Evolutionary conservation across 2,329 filamentous ascomycete species (phyloP).

Genomic region (Rugonectria rugulosa): DNA sequence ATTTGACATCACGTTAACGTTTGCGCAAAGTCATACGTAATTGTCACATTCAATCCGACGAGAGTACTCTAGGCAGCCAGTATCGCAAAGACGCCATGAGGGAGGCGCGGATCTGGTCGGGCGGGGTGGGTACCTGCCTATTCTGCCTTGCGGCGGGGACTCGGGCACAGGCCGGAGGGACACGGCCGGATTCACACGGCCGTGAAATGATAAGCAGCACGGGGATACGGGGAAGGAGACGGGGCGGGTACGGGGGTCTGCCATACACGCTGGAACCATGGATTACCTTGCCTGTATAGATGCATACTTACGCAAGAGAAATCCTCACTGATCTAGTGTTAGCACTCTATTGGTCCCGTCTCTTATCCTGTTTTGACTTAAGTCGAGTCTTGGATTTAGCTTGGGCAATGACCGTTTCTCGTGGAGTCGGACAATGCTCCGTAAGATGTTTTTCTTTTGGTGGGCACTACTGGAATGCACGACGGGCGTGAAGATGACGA

Average conservation of each 20-base stretch:
- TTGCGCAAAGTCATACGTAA: neutral
- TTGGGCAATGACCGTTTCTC: neutral
- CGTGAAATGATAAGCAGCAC: neutral
- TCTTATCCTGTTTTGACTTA: constrained; percentile 10
- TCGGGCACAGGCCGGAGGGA: constrained; percentile 1
- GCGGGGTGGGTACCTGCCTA: constrained; percentile 15
- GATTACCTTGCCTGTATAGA: no score
- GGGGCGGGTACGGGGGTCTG: neutral
- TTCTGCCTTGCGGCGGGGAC: constrained; percentile 22
- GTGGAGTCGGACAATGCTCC: constrained; percentile 6
- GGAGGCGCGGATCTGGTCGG: neutral
- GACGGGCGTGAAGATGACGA: neutral
- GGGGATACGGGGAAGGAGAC: neutral
- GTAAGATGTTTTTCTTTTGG: constrained; percentile 3
- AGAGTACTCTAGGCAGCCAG: neutral
- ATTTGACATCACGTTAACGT: no score
- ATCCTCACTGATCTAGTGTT: no score
- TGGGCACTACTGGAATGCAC: constrained; percentile 20
- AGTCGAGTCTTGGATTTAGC: neutral
- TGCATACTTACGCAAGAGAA: no score
- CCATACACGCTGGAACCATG: no score
- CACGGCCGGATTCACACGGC: no score
- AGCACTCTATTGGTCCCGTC: no score
- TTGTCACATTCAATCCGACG: neutral
- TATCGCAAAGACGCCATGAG: neutral